Evolutionary conservation across 768 basidiomycete species (phyloP), one percentile per base, ranked within the genome.

Genomic region (Leccinum broughii): DNA sequence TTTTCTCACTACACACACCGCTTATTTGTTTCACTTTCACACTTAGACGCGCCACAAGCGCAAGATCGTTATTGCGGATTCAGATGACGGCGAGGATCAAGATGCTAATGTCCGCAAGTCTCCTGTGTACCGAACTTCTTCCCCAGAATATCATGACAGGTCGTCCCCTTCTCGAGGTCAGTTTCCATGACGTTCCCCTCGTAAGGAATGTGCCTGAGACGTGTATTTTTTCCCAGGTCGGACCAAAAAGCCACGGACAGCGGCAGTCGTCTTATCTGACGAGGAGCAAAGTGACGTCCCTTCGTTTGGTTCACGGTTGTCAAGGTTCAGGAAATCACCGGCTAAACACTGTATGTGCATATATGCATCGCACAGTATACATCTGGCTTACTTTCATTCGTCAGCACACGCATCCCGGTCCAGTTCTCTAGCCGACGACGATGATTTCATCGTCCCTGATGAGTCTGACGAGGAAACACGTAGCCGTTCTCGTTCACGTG

Each of bases 371-470:
- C 41, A 30, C 13, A 55, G 9, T 57, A 46, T 22, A 28, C 51
- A 34, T 35, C 62, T 39, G 53, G 1, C 50, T 72, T n/a, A 65
- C 53, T 53, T 51, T 37, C 6, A n/a, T 44, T 8, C 32, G 20
- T 56, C 46, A 86, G 83, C 70, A 51, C 76, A 72, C 22, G 81
- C 78, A 64, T 69, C 78, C 2, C 77, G 71, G 54, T 61, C 72
- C 11, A 67, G 66, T 55, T 73, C 77, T 62, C 78, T 67, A 34
- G 84, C 81, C 54, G 87, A 90, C 62, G 87, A 91, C 54, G 87
- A 82, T 63, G 84, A 90, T 60, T 92, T 93, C 67, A 81, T 91
- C 65, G 86, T 82, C 41, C 83, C 86, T 20, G 85, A 85, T 49
- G 85, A 86, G 49, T 84, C 83, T 11, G 89, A 87, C 24, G 80